Conservation (phyloP, 192 early-diverging fungal genomes). For the Phlyctochytrium bullatum region DNA sequence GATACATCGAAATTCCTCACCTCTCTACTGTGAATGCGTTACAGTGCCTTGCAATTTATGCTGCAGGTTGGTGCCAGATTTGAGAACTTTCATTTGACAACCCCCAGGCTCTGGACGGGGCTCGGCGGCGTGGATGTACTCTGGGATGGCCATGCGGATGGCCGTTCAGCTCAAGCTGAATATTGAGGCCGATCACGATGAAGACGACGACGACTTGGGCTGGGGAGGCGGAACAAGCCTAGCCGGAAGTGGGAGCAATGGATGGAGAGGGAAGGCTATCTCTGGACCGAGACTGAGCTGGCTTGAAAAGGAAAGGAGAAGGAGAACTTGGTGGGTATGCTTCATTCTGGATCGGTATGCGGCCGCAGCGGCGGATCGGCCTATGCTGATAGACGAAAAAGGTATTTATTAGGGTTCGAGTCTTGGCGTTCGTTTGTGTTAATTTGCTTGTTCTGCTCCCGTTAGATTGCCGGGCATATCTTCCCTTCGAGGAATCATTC, state of each 20-base stretch:
- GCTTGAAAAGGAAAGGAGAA: conserved; percentile 41
- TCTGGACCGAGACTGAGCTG: conserved; percentile 13
- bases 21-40: conserved; percentile 31
- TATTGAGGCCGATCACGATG: conserved; percentile 31
- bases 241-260: background rate
- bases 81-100: too few species aligned
- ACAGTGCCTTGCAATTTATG: conserved; percentile 6
- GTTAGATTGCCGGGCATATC: conserved; percentile 36
- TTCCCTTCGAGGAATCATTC: conserved; percentile 24
- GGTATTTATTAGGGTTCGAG: conserved; percentile 5
- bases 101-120: conserved; percentile 24
- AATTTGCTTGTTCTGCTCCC: background rate
- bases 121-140: conserved; percentile 50
- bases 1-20: conserved; percentile 36
- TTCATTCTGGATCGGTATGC: conserved; percentile 43
- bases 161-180: conserved; percentile 40
- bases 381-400: conserved; percentile 39
- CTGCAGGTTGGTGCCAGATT: background rate
- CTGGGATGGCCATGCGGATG: conserved; percentile 50
- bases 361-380: conserved; percentile 34
- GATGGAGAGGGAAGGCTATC: background rate
- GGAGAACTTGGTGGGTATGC: conserved; percentile 50
- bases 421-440: too few species aligned
- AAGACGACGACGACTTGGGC: background rate
- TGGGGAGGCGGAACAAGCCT: background rate